phyloP scores from a whole-genome alignment of 257 asterid genomes.

The Scutellaria minor region DNA sequence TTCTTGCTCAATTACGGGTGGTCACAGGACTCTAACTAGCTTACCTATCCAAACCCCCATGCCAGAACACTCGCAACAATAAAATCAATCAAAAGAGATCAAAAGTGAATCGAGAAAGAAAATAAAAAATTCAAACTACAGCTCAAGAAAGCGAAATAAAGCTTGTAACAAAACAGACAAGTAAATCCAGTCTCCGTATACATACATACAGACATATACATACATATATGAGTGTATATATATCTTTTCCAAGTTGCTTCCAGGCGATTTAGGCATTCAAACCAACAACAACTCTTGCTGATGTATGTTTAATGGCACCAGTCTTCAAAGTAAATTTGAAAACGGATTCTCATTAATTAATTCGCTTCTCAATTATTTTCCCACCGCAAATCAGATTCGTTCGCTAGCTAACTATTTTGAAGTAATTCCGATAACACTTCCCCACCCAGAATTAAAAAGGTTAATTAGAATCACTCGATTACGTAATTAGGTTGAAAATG shows the following conservation, averaged over 20 bases:
- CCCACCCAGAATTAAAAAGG: neutral
- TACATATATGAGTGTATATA: neutral
- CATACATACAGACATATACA: too few relatives aligned
- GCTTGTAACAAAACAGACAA: slow-evolving; percentile 21
- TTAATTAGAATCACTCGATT: slow-evolving; percentile 17
- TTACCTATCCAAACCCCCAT: slow-evolving; percentile 21
- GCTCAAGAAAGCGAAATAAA: slow-evolving; percentile 24
- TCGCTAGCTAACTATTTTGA: slow-evolving; percentile 28
- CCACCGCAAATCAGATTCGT: slow-evolving; percentile 42
- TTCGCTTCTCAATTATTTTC: neutral
- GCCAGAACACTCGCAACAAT: slow-evolving; percentile 5
- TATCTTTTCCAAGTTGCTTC: slow-evolving; percentile 23
- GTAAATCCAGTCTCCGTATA: slow-evolving; percentile 27
- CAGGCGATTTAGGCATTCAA: slow-evolving; percentile 28
- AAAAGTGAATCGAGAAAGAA: neutral
- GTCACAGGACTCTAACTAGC: slow-evolving; percentile 30
- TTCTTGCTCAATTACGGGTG: slow-evolving; percentile 10
- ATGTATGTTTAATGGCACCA: slow-evolving; percentile 33
- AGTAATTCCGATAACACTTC: slow-evolving; percentile 20
- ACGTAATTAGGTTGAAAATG: slow-evolving; percentile 23
- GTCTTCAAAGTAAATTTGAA: slow-evolving; percentile 21
- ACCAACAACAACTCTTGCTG: slow-evolving; percentile 27
- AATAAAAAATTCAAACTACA: slow-evolving; percentile 25
- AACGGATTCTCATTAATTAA: neutral
- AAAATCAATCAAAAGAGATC: slow-evolving; percentile 24